Conservation (phyloP, 2,329 filamentous ascomycete species). For the Talaromyces verruculosus region DNA sequence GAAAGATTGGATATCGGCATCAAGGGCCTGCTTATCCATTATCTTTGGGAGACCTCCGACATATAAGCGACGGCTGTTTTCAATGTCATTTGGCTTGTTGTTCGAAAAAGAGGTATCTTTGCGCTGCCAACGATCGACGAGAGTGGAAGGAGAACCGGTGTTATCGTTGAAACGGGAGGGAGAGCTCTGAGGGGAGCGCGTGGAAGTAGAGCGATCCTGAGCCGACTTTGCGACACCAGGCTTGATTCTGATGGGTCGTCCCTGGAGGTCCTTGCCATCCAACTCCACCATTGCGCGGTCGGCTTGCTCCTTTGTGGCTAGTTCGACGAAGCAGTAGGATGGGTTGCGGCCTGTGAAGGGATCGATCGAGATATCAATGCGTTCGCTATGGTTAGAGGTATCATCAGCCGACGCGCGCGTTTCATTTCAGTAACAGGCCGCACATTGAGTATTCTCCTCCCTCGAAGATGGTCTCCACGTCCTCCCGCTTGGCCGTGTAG, state of each 20-base stretch:
- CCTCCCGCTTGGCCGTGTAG: constrained; percentile 54
- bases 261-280: constrained; percentile 55
- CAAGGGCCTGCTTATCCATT: constrained; percentile 42
- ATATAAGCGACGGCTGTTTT: constrained; percentile 47
- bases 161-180: constrained; percentile 20
- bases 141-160: constrained; percentile 24
- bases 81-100: constrained; percentile 32
- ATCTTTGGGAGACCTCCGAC: constrained; percentile 50
- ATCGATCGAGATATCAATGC: constrained; percentile 68
- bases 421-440: constrained; percentile 20
- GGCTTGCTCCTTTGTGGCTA: constrained; percentile 58
- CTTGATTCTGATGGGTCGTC: constrained; percentile 63
- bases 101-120: constrained; percentile 38
- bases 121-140: constrained; percentile 47
- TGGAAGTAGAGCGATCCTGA: constrained; percentile 30
- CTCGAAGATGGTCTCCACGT: constrained; percentile 52
- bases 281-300: constrained; percentile 59
- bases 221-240: constrained; percentile 60
- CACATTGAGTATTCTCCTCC: constrained; percentile 40
- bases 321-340: constrained; percentile 73
- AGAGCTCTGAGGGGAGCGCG: constrained; percentile 27
- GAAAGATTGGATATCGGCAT: constrained; percentile 45
- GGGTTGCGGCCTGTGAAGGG: constrained; percentile 68
- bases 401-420: constrained; percentile 18
- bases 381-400: constrained; percentile 43